Evolutionary conservation across 352 stramenopile species (phyloP).

Genomic region (Phytophthora pseudosyringae): DNA sequence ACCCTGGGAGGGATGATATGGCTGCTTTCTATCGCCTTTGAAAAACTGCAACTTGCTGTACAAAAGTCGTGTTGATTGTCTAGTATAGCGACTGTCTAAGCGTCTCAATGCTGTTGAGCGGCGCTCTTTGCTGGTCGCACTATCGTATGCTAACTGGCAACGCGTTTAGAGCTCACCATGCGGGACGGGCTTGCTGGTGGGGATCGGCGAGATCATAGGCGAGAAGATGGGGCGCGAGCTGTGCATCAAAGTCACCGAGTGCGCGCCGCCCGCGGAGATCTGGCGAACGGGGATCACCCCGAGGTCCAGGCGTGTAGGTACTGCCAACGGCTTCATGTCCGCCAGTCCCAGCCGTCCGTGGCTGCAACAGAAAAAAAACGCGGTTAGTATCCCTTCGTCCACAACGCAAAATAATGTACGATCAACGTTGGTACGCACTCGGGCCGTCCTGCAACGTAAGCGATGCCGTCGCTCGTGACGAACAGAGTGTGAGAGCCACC

Average conservation of each 20-base stretch:
- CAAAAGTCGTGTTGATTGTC: constrained; percentile 12
- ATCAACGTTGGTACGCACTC: constrained; percentile 60
- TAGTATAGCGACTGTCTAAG: neutral
- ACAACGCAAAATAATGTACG: neutral
- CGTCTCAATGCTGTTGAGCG: neutral
- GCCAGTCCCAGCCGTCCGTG: constrained; percentile 70
- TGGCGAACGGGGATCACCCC: constrained; percentile 66
- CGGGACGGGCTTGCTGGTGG: constrained; percentile 35
- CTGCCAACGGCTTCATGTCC: constrained; percentile 58
- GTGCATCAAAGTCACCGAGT: constrained; percentile 80
- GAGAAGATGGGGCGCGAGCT: constrained; percentile 59
- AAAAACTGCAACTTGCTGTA: constrained; percentile 23
- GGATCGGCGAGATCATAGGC: constrained; percentile 62
- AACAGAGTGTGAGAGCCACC: constrained; percentile 89
- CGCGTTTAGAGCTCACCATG: constrained; percentile 28
- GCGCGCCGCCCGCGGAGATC: constrained; percentile 73
- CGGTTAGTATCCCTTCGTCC: neutral
- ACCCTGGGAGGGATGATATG: constrained; percentile 1
- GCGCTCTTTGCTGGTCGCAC: neutral
- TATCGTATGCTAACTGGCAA: neutral
- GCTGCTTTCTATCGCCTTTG: constrained; percentile 9
- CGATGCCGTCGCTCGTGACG: constrained; percentile 83
- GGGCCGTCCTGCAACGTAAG: constrained; percentile 81
- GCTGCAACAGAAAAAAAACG: constrained; percentile 35
- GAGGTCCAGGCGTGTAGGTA: constrained; percentile 64